Conservation (phyloP, 306 rosid species). For the Nissolia schottii region DNA sequence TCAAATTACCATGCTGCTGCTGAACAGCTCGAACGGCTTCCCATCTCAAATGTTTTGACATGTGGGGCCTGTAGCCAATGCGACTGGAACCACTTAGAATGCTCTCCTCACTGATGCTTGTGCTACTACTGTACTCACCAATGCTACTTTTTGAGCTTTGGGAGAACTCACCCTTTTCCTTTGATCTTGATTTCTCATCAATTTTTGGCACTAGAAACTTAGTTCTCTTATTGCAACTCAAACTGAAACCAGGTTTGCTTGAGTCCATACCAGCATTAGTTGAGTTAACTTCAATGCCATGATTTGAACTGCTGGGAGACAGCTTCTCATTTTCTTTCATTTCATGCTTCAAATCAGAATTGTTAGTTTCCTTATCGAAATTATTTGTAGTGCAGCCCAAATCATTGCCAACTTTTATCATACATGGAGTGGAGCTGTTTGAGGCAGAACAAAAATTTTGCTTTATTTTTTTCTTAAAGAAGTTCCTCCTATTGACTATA, state of each 20-base stretch:
- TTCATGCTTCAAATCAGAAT: constrained; percentile 40
- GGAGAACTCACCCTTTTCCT: constrained; percentile 83
- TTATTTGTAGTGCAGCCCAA: constrained; percentile 38
- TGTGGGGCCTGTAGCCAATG: constrained; percentile 89
- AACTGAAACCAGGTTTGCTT: constrained; percentile 43
- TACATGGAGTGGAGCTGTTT: constrained; percentile 33
- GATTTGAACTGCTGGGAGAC: constrained; percentile 48
- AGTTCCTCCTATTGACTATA: constrained; percentile 53
- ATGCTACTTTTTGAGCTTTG: constrained; percentile 98
- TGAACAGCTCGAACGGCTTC: constrained; percentile 71
- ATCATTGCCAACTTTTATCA: constrained; percentile 34
- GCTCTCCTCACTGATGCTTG: constrained; percentile 94
- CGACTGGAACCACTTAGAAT: constrained; percentile 72
- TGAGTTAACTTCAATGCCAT: constrained; percentile 55
- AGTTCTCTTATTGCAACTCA: constrained; percentile 48
- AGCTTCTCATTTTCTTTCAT: constrained; percentile 41
- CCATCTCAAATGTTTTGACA: constrained; percentile 96
- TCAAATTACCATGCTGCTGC: constrained; percentile 67
- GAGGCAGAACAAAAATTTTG: constrained; percentile 48
- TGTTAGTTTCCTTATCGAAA: constrained; percentile 38
- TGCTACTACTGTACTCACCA: constrained; percentile 85
- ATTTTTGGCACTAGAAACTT: constrained; percentile 46
- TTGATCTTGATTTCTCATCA: constrained; percentile 74
- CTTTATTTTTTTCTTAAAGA: constrained; percentile 62
- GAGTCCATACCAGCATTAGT: constrained; percentile 36